A percentile compares a stretch with the other conserved stretches of the same genome.
Conservation (phyloP, 2,329 filamentous ascomycete species). For the Elsinoe arachidis region DNA sequence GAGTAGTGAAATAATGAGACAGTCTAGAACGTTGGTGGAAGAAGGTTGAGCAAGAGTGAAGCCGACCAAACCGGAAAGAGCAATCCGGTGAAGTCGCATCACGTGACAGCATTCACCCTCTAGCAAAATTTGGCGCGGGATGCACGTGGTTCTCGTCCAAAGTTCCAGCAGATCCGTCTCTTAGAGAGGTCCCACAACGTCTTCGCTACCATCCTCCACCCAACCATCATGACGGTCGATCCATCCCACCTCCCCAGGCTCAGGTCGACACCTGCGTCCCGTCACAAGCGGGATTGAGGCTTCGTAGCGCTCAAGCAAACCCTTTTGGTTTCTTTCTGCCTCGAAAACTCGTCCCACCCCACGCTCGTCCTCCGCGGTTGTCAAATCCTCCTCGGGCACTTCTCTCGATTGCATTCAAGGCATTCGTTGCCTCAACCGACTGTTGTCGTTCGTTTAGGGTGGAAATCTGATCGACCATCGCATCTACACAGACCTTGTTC, state of each 20-base stretch:
- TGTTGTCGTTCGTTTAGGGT: slow-evolving; percentile 9
- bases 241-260: slow-evolving; percentile 33
- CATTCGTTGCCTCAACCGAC: slow-evolving; percentile 1
- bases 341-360: slow-evolving; percentile 24
- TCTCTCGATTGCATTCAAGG: neutral
- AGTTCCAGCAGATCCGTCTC: slow-evolving; percentile 2
- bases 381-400: slow-evolving; percentile 9
- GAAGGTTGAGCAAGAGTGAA: too few species aligned
- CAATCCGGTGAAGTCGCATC: neutral
- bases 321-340: slow-evolving; percentile 13
- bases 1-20: too few species aligned
- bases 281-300: slow-evolving; percentile 43
- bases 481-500: neutral
- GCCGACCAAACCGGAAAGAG: neutral
- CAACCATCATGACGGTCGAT: slow-evolving; percentile 15
- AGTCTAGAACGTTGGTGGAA: too few species aligned
- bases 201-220: slow-evolving; percentile 9
- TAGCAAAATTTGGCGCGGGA: neutral
- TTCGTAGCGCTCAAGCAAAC: slow-evolving; percentile 15
- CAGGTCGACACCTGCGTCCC: slow-evolving; percentile 39
- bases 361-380: slow-evolving; percentile 13
- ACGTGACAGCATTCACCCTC: neutral
- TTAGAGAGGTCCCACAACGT: slow-evolving; percentile 7
- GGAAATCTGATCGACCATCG: neutral
- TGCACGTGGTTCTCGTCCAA: slow-evolving; percentile 2